Percentiles rank a stretch among this genome's conserved stretches.
phyloP scores from a whole-genome alignment of 805 yeast species.

The Blastobotrys peoriensis region DNA sequence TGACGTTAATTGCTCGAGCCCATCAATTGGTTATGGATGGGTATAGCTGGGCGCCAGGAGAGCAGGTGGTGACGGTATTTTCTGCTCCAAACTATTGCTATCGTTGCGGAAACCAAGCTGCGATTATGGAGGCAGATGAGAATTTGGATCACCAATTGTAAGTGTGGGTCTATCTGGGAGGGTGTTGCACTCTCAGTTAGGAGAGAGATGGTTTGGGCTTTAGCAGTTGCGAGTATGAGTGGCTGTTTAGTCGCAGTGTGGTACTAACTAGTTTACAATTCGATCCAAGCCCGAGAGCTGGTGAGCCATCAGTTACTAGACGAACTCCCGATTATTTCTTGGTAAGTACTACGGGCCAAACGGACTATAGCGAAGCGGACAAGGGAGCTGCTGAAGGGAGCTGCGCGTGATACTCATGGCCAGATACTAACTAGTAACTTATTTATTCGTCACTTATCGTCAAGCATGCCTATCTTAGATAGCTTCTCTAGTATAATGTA shows the following conservation, averaged over 20 bases:
- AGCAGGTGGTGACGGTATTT: constrained; percentile 77
- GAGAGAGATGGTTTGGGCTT: too few relatives aligned
- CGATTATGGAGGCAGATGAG: constrained; percentile 91
- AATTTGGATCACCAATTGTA: constrained; percentile 72
- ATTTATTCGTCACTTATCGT: too few relatives aligned
- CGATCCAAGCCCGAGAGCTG: constrained; percentile 93
- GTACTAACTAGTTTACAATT: constrained; percentile 50
- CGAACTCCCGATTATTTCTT: constrained; percentile 93
- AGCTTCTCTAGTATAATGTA: too few relatives aligned
- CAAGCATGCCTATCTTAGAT: too few relatives aligned
- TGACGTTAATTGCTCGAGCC: constrained; percentile 84
- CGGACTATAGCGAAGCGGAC: too few relatives aligned
- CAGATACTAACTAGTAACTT: too few relatives aligned
- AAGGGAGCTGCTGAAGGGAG: too few relatives aligned
- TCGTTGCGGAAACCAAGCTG: constrained; percentile 94
- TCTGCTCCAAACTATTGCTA: constrained; percentile 93
- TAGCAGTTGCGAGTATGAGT: too few relatives aligned
- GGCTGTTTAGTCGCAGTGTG: too few relatives aligned
- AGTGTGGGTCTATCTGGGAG: too few relatives aligned
- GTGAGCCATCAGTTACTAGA: constrained; percentile 91
- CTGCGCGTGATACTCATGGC: too few relatives aligned
- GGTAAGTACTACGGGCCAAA: constrained; percentile 30
- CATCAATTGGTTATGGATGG: constrained; percentile 99
- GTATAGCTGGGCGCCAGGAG: constrained; percentile 85
- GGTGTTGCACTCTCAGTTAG: too few relatives aligned